Evolutionary conservation across 345 rosid species (phyloP), one percentile per base, ranked within the genome.

Genomic region (Moricandia arvensis): DNA sequence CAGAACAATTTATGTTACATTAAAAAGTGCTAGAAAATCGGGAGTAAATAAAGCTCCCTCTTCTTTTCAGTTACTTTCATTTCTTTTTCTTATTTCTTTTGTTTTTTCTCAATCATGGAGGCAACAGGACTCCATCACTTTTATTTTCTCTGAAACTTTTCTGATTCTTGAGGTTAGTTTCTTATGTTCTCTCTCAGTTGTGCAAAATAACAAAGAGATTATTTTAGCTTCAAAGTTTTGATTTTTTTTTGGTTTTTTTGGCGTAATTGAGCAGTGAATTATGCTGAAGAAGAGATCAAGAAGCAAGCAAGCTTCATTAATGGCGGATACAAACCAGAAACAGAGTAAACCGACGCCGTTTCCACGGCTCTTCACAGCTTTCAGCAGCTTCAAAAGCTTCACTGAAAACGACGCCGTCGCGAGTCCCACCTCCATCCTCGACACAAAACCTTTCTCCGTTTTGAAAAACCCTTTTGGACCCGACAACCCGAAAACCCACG

Each of bases 401-500:
- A 74, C 97, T 17, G 71, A 80, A 16, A 61, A 82, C 35, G 90
- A 88, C 59, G 72, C 82, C 4, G 76, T 83, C 29, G 85, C 89
- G 57, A 93, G 98, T 63, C 98, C 98, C 27, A 93, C 93, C 66
- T 93, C 98, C 5, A 91, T 86, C 53, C 98, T 93, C 53, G 98
- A 93, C 78, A 71, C 83, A 63, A 90, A 89, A 76, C 86, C 94
- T 26, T 88, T 89, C 63, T 87, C 89, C 18, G 82, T 81, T 70
- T 72, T 88, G 58, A 92, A 79, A 73, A 90, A 83, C 75, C 91
- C 98, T 0, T 88, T 86, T 63, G 82, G 86, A 81, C 69, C 85
- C 68, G 93, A 84, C 9, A 68, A 68, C 51, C 77, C 54, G 62
- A 59, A 81, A 54, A 67, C 80, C 63, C 82, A 80, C 2, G 86